These are phyloP conservation scores for Wickerhamiella azymoides DNA, from an alignment of 805 yeast species.

Conservation along the genomic window DNA sequence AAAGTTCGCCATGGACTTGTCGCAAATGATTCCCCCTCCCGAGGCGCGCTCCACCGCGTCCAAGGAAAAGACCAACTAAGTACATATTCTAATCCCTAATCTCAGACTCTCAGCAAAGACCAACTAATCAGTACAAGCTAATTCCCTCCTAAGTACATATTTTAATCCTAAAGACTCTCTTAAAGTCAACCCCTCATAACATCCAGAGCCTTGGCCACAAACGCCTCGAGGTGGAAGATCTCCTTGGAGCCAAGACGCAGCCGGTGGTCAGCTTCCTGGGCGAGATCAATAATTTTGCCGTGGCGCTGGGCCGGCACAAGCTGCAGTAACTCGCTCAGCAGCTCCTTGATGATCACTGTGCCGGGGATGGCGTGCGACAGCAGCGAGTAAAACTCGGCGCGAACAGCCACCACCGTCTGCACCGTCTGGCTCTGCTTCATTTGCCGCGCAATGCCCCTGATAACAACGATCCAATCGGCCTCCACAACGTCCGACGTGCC, in stretches of 20 bases:
- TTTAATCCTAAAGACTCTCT: too few relatives aligned
- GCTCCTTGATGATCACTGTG: conserved; percentile 53
- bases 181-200: conserved; percentile 19
- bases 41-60: not conserved
- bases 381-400: conserved; percentile 64
- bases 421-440: conserved; percentile 54
- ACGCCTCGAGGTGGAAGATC: conserved; percentile 91
- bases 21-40: not conserved
- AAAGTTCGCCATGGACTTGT: conserved; percentile 33
- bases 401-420: conserved; percentile 32
- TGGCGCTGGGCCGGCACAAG: conserved; percentile 18
- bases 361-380: conserved; percentile 92
- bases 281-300: conserved; percentile 34
- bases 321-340: conserved; percentile 28
- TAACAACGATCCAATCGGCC: conserved; percentile 86
- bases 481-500: conserved; percentile 18
- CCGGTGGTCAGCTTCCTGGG: conserved; percentile 65
- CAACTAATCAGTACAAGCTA: too few relatives aligned
- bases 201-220: conserved; percentile 78
- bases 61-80: not conserved
- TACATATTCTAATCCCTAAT: too few relatives aligned
- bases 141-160: too few relatives aligned
- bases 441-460: conserved; percentile 46
- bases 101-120: not conserved
- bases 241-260: conserved; percentile 75